Evolutionary conservation across 169 alveolate species (phyloP), one percentile per base, ranked within the genome.

Genomic region (Cryptosporidium canis): DNA sequence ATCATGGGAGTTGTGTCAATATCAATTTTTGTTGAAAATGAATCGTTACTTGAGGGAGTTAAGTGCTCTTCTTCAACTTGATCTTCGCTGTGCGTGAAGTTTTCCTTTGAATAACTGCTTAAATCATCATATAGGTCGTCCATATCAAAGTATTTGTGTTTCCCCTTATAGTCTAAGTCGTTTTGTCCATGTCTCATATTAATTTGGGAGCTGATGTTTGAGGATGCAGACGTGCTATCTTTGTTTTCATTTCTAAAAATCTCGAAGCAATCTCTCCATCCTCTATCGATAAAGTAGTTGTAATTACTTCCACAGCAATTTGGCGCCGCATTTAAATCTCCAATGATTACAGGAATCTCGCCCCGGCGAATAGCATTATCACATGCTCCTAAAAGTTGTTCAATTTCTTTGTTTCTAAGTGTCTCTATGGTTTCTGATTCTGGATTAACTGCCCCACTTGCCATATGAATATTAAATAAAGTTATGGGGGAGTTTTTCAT

Each of bases 271-370:
- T 95, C 97, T 82, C 92, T 90, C 97, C 97, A 95, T 2, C 97
- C 97, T 33, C 93, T 87, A 90, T 95, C 94, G 67, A 92, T 87
- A 70, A 95, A 95, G 41, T 92, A 93, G 53, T 91, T 85, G 93
- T 95, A 95, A 83, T 95, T 95, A 67, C 95, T 92, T 39, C 97
- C 95, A 56, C 97, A 95, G 33, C 90, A 83, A 82, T 95, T 92
- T 9, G 97, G 97, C 12, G 97, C 96, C 7, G 98, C 98, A 72
- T 95, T 95, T 37, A 95, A 85, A 72, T 95, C 98, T 7, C 97
- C 97, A 53, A 95, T 95, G 33, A 95, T 94, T 33, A 95, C 91
- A 51, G 98, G 98, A 8, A 95, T 85, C 64, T 94, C 94, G 48
- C 96, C 96, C 33, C 95, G 67, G 48, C 92, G 83, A 33, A 91